These are phyloP conservation scores for Rhytidiadelphus loreus DNA, from an alignment of 225 moss, liverwort and hornwort species.

Conservation along the genomic window DNA sequence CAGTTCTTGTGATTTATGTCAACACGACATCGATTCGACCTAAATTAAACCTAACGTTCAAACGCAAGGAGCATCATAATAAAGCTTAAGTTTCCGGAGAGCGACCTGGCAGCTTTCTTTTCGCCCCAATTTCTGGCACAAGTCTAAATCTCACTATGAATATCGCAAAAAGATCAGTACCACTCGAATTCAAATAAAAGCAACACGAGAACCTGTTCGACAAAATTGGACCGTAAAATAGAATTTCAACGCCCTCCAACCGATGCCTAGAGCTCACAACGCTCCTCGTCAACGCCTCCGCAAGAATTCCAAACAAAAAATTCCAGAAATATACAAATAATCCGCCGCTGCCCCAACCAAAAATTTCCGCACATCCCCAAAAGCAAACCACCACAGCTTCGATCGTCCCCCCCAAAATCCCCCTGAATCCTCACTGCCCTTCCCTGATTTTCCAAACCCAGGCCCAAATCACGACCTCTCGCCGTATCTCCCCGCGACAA, in stretches of 20 bases:
- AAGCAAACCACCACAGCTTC: not conserved
- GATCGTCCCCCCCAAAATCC: not conserved
- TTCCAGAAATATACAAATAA: not conserved
- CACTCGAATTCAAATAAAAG: not conserved
- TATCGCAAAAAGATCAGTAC: not conserved
- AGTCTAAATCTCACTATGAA: not conserved
- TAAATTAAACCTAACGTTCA: not conserved
- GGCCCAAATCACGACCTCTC: not conserved
- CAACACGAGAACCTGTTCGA: not conserved
- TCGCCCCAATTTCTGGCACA: not conserved
- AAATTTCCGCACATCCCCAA: not conserved
- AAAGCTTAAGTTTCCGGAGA: not conserved
- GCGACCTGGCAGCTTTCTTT: not conserved
- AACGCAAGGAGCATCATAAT: not conserved
- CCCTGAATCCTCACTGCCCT: not conserved
- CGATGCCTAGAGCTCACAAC: not conserved
- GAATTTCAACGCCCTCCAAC: not conserved
- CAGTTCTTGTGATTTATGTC: not conserved
- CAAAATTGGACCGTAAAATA: not conserved
- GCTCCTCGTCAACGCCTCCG: not conserved
- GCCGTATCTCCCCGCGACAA: not conserved
- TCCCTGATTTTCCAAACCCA: not conserved
- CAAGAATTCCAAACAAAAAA: not conserved
- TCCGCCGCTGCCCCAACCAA: not conserved
- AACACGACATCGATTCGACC: not conserved